Base-by-base conservation (phyloP, 345 rosid species). In the Ceriops tagal region DNA sequence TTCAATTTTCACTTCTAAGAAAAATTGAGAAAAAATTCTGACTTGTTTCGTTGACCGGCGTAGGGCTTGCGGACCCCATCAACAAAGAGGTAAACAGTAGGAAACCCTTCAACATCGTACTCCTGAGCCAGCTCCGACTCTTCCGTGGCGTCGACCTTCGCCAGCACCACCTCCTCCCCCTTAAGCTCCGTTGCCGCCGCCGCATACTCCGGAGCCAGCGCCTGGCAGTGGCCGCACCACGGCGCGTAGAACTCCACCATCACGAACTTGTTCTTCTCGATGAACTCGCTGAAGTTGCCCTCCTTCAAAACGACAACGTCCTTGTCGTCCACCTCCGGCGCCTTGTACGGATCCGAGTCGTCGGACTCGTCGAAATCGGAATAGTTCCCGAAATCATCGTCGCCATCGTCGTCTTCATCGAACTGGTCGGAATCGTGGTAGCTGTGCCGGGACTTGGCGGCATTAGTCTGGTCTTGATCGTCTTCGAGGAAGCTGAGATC, bases 191-290 rank as follows among this genome's bases (percentile, higher is more conserved):
- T 87, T n/a, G 98, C 99, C 0, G 98, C 98, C 24, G 99, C 97
- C 8, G 98, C 97, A 20, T 92, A 96, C 71, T 96, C 99, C 16
- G 99, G 99, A 72, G 99, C 98, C 63, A 95, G 79, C 39, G 96
- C 78, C 78, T 95, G 96, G 72, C 99, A 95, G 65, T 95, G 97
- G 3, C 99, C 99, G 59, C 99, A 96, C 99, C 99, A 96, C 6
- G 99, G 96, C 11, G 99, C 98, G 79, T 96, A 96, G 80, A 96
- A 96, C 70, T 96, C 98, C 21, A 96, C 96, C 98, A 96, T 81
- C 22, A 92, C 99, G 76, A 80, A 92, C 77, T 82, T 81, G 66
- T 89, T 82, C 4, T 82, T 86, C 81, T 79, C 83, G 19, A 90
- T 71, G 72, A 85, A 73, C 34, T 85, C 89, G 28, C 82, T 89